Percentiles rank a stretch among this genome's conserved stretches.
phyloP scores from a whole-genome alignment of 768 basidiomycete genomes.

The Termitomyces sp. region DNA sequence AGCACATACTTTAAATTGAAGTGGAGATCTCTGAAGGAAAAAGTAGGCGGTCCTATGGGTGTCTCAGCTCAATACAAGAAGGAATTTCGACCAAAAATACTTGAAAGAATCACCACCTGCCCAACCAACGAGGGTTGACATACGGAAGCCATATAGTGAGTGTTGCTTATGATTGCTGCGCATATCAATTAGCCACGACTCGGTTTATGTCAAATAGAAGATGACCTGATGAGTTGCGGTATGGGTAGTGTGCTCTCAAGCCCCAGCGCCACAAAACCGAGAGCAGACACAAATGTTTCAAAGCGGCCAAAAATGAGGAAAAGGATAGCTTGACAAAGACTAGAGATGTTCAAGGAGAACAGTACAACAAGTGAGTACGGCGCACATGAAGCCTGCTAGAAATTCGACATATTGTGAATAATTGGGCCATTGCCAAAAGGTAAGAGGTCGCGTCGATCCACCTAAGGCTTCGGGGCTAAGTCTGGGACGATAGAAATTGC shows the following conservation, averaged over 20 bases:
- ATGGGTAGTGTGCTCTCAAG: constrained; percentile 85
- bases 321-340: constrained; percentile 65
- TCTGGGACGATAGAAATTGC: constrained; percentile 64
- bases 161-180: constrained; percentile 71
- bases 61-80: background rate
- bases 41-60: constrained; percentile 67
- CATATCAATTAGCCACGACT: background rate
- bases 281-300: constrained; percentile 48
- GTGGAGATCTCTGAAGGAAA: constrained; percentile 63
- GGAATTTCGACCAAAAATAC: constrained; percentile 31
- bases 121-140: constrained; percentile 82
- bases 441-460: constrained; percentile 58
- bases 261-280: constrained; percentile 78
- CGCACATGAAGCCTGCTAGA: constrained; percentile 72
- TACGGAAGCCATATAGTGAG: constrained; percentile 80
- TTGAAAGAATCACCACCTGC: constrained; percentile 82
- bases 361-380: background rate
- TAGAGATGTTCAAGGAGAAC: constrained; percentile 11
- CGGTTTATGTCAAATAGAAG: constrained; percentile 1
- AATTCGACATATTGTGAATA: constrained; percentile 82
- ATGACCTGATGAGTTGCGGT: constrained; percentile 75
- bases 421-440: constrained; percentile 83
- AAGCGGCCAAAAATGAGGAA: constrained; percentile 71
- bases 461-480: constrained; percentile 55
- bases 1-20: constrained; percentile 82